A percentile compares a stretch with the other conserved stretches of the same genome.
Conservation (phyloP, 2,329 filamentous ascomycete species). For the Penicillium nordicum region DNA sequence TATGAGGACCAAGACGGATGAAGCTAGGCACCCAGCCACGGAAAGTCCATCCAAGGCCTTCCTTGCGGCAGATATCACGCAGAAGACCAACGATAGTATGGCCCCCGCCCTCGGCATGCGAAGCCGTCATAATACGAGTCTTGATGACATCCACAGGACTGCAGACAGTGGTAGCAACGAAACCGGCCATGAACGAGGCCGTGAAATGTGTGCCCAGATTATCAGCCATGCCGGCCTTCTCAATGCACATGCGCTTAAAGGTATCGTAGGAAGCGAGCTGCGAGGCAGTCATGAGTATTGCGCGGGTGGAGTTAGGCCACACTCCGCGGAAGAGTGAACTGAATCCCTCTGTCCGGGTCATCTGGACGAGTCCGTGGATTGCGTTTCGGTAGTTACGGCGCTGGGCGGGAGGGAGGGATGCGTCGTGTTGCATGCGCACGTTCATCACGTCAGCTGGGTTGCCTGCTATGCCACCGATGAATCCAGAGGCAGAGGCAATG, state of each 20-base stretch:
- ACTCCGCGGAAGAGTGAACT: constrained; percentile 73
- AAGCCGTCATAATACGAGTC: constrained; percentile 62
- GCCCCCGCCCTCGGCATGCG: constrained; percentile 39
- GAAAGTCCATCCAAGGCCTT: constrained; percentile 63
- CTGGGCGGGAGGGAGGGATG: constrained; percentile 67
- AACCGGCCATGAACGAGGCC: constrained; percentile 60
- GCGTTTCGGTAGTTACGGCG: constrained; percentile 88
- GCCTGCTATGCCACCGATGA: constrained; percentile 82
- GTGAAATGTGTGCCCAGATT: constrained; percentile 61
- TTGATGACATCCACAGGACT: constrained; percentile 66
- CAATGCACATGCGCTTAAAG: constrained; percentile 58
- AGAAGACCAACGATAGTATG: constrained; percentile 49
- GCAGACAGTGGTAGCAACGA: constrained; percentile 66
- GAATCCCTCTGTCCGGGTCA: constrained; percentile 80
- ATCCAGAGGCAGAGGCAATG: constrained; percentile 78
- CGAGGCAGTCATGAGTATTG: constrained; percentile 64
- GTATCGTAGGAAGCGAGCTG: constrained; percentile 63
- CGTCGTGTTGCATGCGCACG: constrained; percentile 96
- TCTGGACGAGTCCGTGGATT: constrained; percentile 77
- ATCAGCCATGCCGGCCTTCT: constrained; percentile 52
- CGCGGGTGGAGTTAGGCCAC: constrained; percentile 60
- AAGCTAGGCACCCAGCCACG: constrained; percentile 67
- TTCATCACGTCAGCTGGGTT: constrained; percentile 97
- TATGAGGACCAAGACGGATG: constrained; percentile 63
- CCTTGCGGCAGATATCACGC: constrained; percentile 52